Evolutionary conservation across 352 stramenopile species (phyloP).

Genomic region (Phytophthora sp.): DNA sequence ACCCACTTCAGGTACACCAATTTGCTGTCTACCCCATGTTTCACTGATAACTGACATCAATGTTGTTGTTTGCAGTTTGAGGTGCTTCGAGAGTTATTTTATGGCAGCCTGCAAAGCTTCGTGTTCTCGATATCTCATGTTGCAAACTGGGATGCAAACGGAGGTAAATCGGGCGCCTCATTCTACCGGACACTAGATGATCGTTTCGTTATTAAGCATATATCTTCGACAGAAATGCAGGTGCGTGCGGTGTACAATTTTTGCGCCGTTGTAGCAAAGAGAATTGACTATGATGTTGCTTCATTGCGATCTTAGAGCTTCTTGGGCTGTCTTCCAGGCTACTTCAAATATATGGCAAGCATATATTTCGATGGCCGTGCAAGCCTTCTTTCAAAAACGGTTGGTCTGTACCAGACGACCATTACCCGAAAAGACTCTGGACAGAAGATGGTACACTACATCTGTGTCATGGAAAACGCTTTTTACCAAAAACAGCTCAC

Average conservation of each 20-base stretch:
- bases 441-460: conserved; percentile 90
- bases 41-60: neutral
- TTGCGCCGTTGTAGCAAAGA: neutral
- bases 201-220: conserved; percentile 98
- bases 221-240: conserved; percentile 97
- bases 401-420: conserved; percentile 98
- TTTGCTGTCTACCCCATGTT: neutral
- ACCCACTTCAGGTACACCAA: conserved; percentile 70
- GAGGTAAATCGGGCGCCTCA: conserved; percentile 96
- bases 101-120: conserved; percentile 63
- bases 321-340: conserved; percentile 77
- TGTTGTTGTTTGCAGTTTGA: conserved; percentile 75
- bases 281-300: conserved; percentile 1
- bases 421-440: conserved; percentile 93
- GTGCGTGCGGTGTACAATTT: conserved; percentile 54
- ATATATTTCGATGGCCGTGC: conserved; percentile 95
- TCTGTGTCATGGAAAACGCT: conserved; percentile 97
- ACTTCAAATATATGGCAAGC: conserved; percentile 98
- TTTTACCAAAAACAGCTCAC: conserved; percentile 95
- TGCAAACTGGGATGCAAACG: conserved; percentile 92
- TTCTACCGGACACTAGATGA: conserved; percentile 97
- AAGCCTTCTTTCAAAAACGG: conserved; percentile 97
- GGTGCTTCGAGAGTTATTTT: conserved; percentile 92
- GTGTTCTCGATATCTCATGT: conserved; percentile 87
- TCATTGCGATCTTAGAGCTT: conserved; percentile 62